These are phyloP conservation scores for Trichomonascaceae sp. DNA, from an alignment of 1,139 yeast genomes.

Conservation along the genomic window DNA sequence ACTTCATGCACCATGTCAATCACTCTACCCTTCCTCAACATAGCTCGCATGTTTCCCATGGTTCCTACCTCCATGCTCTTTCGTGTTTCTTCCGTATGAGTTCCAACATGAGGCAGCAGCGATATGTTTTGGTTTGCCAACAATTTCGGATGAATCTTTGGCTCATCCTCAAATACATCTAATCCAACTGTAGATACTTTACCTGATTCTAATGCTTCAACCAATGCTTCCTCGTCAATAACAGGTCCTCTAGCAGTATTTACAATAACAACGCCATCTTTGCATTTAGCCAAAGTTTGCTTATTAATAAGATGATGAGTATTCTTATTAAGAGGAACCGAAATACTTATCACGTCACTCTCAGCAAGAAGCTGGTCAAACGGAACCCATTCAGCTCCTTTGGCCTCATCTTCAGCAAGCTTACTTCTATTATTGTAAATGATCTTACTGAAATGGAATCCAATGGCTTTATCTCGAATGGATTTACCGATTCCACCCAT, in stretches of 20 bases:
- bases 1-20: conserved; percentile 12
- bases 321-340: conserved; percentile 51
- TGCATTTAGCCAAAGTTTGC: conserved; percentile 50
- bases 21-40: conserved; percentile 49
- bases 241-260: conserved; percentile 67
- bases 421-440: conserved; percentile 57
- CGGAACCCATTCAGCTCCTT: conserved; percentile 44
- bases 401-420: conserved; percentile 48
- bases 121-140: conserved; percentile 40
- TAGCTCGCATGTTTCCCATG: conserved; percentile 39
- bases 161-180: conserved; percentile 83
- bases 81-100: conserved; percentile 50
- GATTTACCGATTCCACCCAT: conserved; percentile 81
- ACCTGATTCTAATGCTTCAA: conserved; percentile 56
- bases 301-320: conserved; percentile 52
- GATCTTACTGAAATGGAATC: conserved; percentile 57
- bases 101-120: conserved; percentile 62
- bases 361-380: conserved; percentile 49
- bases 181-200: conserved; percentile 51
- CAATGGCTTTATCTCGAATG: conserved; percentile 55
- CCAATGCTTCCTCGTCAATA: conserved; percentile 58
- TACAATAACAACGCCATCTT: conserved; percentile 58
- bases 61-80: conserved; percentile 53
- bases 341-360: conserved; percentile 55
- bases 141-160: conserved; percentile 37